phyloP scores from a whole-genome alignment of 495 filamentous ascomycete genomes.

The Podospora australis region DNA sequence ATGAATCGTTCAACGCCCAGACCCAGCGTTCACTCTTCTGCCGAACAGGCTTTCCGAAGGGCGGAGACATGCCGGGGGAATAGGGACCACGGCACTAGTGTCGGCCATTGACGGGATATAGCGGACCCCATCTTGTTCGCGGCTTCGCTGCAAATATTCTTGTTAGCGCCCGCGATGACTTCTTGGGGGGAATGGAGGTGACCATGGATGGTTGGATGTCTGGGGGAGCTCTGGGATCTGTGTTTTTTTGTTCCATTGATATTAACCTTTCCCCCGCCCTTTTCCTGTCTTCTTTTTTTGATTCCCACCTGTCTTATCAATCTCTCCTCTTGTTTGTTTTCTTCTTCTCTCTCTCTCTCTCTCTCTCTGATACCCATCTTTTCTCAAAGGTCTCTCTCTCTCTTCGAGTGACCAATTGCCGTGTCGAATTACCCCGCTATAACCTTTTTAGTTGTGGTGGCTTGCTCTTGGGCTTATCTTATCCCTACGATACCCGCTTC shows the following conservation, averaged over 20 bases:
- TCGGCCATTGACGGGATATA: conserved; percentile 23
- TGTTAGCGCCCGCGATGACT: background rate
- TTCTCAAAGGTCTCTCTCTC: background rate
- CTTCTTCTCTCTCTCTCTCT: conserved; percentile 2
- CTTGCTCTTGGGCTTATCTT: background rate
- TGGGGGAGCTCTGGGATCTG: no score
- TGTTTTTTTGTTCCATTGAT: no score
- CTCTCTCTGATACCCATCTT: background rate
- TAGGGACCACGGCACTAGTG: conserved; percentile 19
- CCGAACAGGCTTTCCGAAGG: conserved; percentile 26
- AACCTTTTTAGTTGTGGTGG: background rate
- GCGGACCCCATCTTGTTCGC: background rate
- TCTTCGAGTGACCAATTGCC: no score
- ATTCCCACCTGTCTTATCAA: no score
- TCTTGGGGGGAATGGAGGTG: background rate
- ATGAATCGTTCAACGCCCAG: conserved; percentile 17
- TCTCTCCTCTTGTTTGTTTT: background rate
- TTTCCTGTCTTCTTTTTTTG: background rate
- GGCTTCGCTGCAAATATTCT: conserved; percentile 3
- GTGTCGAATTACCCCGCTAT: background rate
- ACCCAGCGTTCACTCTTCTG: conserved; percentile 20
- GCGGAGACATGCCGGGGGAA: conserved; percentile 16
- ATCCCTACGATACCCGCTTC: background rate
- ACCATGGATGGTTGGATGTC: no score
- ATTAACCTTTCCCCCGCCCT: background rate